A percentile compares a stretch with the other conserved stretches of the same genome.
These are phyloP conservation scores for Scleroderma bovista DNA, from an alignment of 768 basidiomycete genomes.

Conservation along the genomic window DNA sequence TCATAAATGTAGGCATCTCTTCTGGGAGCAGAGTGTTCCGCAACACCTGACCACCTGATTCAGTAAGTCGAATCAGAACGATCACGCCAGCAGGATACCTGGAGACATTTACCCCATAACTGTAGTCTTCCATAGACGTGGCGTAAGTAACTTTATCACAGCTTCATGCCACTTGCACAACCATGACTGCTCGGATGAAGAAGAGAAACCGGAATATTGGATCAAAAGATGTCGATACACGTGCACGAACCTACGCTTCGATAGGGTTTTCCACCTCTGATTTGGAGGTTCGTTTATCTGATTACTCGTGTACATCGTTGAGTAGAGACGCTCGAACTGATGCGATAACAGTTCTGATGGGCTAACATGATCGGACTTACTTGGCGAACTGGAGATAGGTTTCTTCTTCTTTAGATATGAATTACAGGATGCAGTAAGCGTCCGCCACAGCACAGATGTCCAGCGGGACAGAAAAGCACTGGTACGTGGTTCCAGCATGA, in stretches of 20 bases:
- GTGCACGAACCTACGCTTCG: conserved; percentile 40
- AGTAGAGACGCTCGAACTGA: not conserved
- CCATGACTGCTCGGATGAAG: not conserved
- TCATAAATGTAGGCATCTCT: conserved; percentile 65
- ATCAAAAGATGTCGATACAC: too few relatives aligned
- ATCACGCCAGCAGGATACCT: not conserved
- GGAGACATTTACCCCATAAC: conserved; percentile 54
- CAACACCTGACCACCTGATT: conserved; percentile 67
- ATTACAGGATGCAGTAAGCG: conserved; percentile 71
- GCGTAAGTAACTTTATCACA: conserved; percentile 1
- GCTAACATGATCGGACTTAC: too few relatives aligned
- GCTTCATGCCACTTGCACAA: not conserved
- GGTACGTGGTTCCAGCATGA: too few relatives aligned
- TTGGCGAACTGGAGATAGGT: conserved; percentile 70
- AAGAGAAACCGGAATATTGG: not conserved
- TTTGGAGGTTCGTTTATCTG: conserved; percentile 78
- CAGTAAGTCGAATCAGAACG: conserved; percentile 1
- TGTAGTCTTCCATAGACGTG: conserved; percentile 47
- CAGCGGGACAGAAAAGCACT: conserved; percentile 7
- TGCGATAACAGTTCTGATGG: conserved; percentile 23
- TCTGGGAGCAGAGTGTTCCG: conserved; percentile 63
- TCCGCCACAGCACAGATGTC: conserved; percentile 25
- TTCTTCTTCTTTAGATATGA: conserved; percentile 74
- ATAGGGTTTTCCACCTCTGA: conserved; percentile 74
- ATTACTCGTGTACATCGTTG: conserved; percentile 8